phyloP scores from a whole-genome alignment of 768 basidiomycete species.

The Cantharellus anzutake region DNA sequence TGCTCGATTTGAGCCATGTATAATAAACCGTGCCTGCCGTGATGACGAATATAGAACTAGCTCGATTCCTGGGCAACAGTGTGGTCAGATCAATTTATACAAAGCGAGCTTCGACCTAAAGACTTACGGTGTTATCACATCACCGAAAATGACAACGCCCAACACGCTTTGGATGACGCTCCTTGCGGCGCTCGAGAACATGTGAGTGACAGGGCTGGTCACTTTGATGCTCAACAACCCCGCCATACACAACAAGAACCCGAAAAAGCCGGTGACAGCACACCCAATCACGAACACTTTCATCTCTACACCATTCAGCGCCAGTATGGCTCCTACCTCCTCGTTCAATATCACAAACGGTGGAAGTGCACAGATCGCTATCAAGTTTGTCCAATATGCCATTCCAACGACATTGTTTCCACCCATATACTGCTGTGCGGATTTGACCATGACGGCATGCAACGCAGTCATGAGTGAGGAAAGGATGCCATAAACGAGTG shows the following conservation, averaged over 20 bases:
- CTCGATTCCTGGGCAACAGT: slow-evolving; percentile 30
- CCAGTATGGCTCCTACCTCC: slow-evolving; percentile 27
- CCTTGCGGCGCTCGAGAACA: slow-evolving; percentile 57
- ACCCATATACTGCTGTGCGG: slow-evolving; percentile 46
- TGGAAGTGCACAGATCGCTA: slow-evolving; percentile 19
- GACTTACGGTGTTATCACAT: slow-evolving; percentile 51
- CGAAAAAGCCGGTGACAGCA: slow-evolving; percentile 50
- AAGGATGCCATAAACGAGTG: slow-evolving; percentile 44
- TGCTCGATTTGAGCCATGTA: slow-evolving; percentile 28
- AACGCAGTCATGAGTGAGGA: slow-evolving; percentile 59
- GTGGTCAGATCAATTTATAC: background rate
- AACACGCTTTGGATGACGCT: slow-evolving; percentile 70
- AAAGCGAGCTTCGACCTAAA: background rate
- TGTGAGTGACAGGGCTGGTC: slow-evolving; percentile 67
- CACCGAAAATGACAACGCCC: slow-evolving; percentile 56
- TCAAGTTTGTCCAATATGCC: slow-evolving; percentile 58
- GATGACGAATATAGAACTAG: slow-evolving; percentile 44
- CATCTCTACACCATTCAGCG: too few species aligned
- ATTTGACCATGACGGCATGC: slow-evolving; percentile 58
- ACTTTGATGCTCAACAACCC: slow-evolving; percentile 49
- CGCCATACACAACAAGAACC: slow-evolving; percentile 63
- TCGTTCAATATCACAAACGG: slow-evolving; percentile 41
- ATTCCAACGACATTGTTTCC: slow-evolving; percentile 49
- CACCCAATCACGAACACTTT: slow-evolving; percentile 43
- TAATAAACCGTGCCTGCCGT: slow-evolving; percentile 50